These are phyloP conservation scores for Malus domestica DNA, from an alignment of 306 rosid species.

Conservation along the genomic window DNA sequence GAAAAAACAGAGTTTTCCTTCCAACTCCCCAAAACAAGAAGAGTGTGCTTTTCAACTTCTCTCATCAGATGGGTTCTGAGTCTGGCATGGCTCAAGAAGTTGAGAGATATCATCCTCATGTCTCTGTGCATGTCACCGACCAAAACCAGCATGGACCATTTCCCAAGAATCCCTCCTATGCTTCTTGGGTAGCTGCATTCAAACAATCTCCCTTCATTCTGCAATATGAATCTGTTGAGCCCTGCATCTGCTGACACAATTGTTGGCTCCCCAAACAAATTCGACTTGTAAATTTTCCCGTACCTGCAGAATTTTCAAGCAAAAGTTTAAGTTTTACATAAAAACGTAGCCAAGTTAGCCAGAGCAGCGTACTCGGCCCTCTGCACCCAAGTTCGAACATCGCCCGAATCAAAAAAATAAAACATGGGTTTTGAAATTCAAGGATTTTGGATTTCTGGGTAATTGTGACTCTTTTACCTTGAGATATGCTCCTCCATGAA, in stretches of 20 bases:
- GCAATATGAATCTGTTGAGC: conserved; percentile 74
- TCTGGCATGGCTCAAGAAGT: conserved; percentile 76
- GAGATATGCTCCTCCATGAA: conserved; percentile 82
- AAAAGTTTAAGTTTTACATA: not conserved
- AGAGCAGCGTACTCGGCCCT: not conserved
- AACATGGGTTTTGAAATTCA: conserved; percentile 1
- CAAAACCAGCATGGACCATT: conserved; percentile 98
- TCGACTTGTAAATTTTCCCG: conserved; percentile 85
- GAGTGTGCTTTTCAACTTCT: conserved; percentile 74
- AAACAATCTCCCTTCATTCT: conserved; percentile 86
- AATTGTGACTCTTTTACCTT: conserved; percentile 33
- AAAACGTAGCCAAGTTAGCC: not conserved
- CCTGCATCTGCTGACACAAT: conserved; percentile 96
- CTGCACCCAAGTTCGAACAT: not conserved
- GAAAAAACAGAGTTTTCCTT: conserved; percentile 48
- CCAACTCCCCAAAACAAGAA: conserved; percentile 69
- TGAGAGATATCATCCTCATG: conserved; percentile 78
- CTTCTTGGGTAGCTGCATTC: conserved; percentile 94
- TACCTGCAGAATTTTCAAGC: conserved; percentile 38
- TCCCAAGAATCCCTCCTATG: conserved; percentile 93
- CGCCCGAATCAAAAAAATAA: not conserved
- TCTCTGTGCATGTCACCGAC: conserved; percentile 99
- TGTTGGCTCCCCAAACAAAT: conserved; percentile 76
- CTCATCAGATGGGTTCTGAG: conserved; percentile 59
- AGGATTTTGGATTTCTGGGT: not conserved